Conservation (phyloP, 2,329 filamentous ascomycete genomes). For the Cladophialophora bantiana region DNA sequence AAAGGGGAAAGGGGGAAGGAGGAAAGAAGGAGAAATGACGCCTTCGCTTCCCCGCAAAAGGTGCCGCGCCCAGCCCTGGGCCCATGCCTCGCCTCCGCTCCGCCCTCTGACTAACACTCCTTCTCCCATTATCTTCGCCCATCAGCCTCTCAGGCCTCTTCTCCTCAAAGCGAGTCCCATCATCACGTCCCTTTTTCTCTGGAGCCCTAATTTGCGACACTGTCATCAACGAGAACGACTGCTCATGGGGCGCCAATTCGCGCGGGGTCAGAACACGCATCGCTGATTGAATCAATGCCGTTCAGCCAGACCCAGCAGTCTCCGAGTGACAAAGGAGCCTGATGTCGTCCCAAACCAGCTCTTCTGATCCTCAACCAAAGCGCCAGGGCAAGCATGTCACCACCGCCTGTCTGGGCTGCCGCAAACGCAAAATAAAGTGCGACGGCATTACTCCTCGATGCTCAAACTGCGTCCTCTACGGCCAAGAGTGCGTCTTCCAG, state of each 20-base stretch:
- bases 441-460: slow-evolving; percentile 40
- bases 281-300: not conserved
- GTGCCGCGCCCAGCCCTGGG: not conserved
- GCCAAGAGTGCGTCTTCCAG: slow-evolving; percentile 32
- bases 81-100: not conserved
- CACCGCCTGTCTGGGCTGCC: slow-evolving; percentile 38
- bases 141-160: not conserved
- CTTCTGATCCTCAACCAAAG: slow-evolving; percentile 12
- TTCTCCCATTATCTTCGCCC: not conserved
- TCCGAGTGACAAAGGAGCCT: not conserved
- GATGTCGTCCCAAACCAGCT: slow-evolving; percentile 16
- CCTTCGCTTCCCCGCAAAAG: slow-evolving; percentile 16
- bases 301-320: not conserved
- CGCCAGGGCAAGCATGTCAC: slow-evolving; percentile 30
- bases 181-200: not conserved
- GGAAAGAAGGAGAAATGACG: too few relatives aligned
- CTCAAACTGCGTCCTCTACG: slow-evolving; percentile 37
- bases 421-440: slow-evolving; percentile 41
- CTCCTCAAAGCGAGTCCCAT: not conserved
- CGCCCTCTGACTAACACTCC: not conserved
- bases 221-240: not conserved
- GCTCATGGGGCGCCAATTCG: slow-evolving; percentile 2
- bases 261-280: not conserved
- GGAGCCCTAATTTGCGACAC: too few relatives aligned
- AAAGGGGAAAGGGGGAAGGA: too few relatives aligned